phyloP scores from a whole-genome alignment of 176 grass and related monocot genomes.

The Puccinellia tenuiflora region DNA sequence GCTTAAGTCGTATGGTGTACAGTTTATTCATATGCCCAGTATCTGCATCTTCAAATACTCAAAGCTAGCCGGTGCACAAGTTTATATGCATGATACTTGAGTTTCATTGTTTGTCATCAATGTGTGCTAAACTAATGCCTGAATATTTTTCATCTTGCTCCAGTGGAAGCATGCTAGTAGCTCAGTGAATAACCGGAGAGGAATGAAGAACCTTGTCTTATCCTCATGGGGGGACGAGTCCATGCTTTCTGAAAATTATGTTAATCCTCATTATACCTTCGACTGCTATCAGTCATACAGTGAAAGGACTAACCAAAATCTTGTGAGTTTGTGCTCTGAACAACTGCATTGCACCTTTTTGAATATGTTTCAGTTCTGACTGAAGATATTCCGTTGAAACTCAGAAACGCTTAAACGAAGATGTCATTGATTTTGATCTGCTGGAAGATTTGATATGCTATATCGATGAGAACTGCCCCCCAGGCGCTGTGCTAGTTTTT shows the following conservation, averaged over 20 bases:
- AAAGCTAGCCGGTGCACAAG: constrained; percentile 6
- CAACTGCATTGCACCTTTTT: constrained; percentile 1
- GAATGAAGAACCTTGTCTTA: constrained; percentile 91
- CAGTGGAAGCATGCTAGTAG: constrained; percentile 70
- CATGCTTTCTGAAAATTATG: constrained; percentile 82
- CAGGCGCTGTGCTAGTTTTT: constrained; percentile 88
- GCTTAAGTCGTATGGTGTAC: neutral
- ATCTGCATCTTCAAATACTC: neutral
- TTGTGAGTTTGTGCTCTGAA: constrained; percentile 50
- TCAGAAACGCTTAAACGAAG: constrained; percentile 88
- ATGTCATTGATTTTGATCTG: constrained; percentile 94
- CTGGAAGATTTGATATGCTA: constrained; percentile 96
- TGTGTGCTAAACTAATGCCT: constrained; percentile 6
- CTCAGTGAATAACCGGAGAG: constrained; percentile 79
- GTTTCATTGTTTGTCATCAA: constrained; percentile 9
- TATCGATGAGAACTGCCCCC: constrained; percentile 74
- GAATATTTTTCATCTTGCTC: constrained; percentile 13
- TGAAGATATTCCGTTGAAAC: constrained; percentile 12
- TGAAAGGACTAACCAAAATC: constrained; percentile 82
- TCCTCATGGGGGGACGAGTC: constrained; percentile 96
- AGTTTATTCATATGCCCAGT: neutral
- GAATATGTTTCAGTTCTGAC: neutral
- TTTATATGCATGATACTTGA: neutral
- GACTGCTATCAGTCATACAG: constrained; percentile 66
- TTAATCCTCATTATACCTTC: constrained; percentile 79